phyloP scores from a whole-genome alignment of 768 basidiomycete species.

The Saitozyma sp. region DNA sequence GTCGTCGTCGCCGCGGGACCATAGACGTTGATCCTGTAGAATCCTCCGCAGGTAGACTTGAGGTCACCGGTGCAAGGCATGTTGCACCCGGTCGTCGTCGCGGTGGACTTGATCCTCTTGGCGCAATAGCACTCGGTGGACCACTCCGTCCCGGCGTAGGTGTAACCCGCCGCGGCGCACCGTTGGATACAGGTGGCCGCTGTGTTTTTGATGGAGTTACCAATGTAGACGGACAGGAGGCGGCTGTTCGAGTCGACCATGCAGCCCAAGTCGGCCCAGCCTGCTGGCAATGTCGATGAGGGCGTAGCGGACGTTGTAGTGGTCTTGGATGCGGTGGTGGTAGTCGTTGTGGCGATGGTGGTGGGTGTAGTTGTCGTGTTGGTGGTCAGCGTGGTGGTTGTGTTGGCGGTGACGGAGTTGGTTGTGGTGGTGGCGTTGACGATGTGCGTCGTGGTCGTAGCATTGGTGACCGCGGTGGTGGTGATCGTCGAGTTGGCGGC shows the following conservation, averaged over 20 bases:
- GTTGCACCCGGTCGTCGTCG: conserved; percentile 15
- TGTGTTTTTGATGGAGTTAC: not conserved
- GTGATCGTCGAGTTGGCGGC: not conserved
- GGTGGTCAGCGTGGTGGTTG: not conserved
- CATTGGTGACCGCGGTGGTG: not conserved
- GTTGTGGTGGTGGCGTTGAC: not conserved
- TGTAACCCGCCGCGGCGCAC: not conserved
- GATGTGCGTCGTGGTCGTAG: not conserved
- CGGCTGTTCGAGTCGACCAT: not conserved
- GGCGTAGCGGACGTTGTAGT: conserved; percentile 1
- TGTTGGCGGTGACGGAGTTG: not conserved
- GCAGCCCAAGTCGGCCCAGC: conserved; percentile 4
- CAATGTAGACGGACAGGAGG: not conserved
- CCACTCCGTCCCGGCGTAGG: not conserved
- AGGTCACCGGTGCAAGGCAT: conserved; percentile 27
- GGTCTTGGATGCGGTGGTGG: not conserved
- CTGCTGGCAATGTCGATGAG: not conserved
- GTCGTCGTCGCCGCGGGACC: no score
- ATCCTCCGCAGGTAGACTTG: conserved; percentile 23
- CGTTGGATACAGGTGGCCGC: conserved; percentile 6
- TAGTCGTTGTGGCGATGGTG: not conserved
- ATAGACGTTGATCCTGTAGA: conserved; percentile 6
- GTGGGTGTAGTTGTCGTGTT: not conserved
- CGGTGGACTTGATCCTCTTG: not conserved
- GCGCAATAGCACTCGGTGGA: conserved; percentile 29